Evolutionary conservation across 441 rosid genomes (phyloP).

Genomic region (Breynia disticha): DNA sequence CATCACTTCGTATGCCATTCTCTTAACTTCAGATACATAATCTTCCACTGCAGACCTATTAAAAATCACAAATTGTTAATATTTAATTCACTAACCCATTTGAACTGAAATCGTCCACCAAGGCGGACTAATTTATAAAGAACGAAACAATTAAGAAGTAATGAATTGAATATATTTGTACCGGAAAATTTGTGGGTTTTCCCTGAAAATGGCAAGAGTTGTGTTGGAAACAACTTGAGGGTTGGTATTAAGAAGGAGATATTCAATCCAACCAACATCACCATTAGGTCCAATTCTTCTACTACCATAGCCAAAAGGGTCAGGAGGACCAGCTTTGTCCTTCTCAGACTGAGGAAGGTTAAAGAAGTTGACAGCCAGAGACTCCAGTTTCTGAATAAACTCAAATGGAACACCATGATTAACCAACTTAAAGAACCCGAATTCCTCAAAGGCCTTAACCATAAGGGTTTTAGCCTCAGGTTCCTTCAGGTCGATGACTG

Average conservation of each 20-base stretch:
- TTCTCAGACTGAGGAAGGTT: constrained; percentile 55
- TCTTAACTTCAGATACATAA: constrained; percentile 45
- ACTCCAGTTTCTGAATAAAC: constrained; percentile 39
- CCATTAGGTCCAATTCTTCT: constrained; percentile 65
- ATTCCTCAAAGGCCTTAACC: constrained; percentile 54
- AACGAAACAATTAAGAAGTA: neutral
- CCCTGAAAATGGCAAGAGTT: constrained; percentile 14
- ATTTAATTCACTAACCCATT: neutral
- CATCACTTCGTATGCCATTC: constrained; percentile 47
- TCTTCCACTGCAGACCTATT: constrained; percentile 52
- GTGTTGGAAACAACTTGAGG: constrained; percentile 22
- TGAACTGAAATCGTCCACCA: neutral
- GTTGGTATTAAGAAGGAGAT: constrained; percentile 50
- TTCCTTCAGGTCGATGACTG: constrained; percentile 42
- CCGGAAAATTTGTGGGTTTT: constrained; percentile 30
- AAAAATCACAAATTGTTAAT: neutral
- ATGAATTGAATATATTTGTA: constrained; percentile 10
- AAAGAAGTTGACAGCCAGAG: constrained; percentile 49
- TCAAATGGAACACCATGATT: constrained; percentile 61
- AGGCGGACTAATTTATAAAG: too few relatives aligned
- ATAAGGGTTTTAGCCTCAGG: constrained; percentile 43
- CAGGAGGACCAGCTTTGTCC: constrained; percentile 65
- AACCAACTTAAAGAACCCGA: constrained; percentile 74
- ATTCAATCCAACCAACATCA: constrained; percentile 81
- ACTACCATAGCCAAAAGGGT: constrained; percentile 76